Evolutionary conservation across 1,139 yeast genomes (phyloP), one percentile per base, ranked within the genome.

Genomic region (Zygosaccharomyces sapae): DNA sequence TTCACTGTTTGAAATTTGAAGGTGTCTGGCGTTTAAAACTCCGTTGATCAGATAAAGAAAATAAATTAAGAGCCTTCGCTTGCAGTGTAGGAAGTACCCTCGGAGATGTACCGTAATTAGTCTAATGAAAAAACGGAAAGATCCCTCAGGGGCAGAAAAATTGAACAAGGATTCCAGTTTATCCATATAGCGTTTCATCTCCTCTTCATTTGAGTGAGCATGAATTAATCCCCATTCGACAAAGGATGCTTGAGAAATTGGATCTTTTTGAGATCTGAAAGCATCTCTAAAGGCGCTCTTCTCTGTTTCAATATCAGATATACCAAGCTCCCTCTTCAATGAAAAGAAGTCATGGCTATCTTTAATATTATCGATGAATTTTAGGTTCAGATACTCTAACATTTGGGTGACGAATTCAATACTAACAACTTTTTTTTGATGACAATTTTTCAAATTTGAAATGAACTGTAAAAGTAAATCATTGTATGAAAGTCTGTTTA

Each of bases 231-330:
- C 51, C 9, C 48, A 43, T 30, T 47, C 56, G 4, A 58, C 18
- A 36, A 47, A 56, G 19, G 41, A 41, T 5, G 49, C 46, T 18
- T 46, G 50, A 24, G 46, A 43, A 16, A 31, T 31, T 3, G 39
- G 36, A 18, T 43, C 42, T 8, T 22, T 33, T 10, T 33, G 44
- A 8, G 45, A 35, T 18, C 31, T 45, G 18, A 55, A 42, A 4
- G 43, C 38, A 24, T 61, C 62, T 30, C 60, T 54, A 20, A 62
- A 61, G 4, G 53, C 42, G 44, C 63, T 58, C 33, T 54, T 55
- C 33, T 63, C 63, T 1, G 58, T 54, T 41, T 59, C 65, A 24
- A 41, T 50, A 46, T 61, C 56, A 2, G 64, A 57, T 5, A 63
- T 61, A 13, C 54, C 53, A 30, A 63, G 54, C 10, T 56, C 57